Percentiles rank a stretch among this genome's conserved stretches.
phyloP scores from a whole-genome alignment of 1,284 basidiomycete species.

The Ganoderma resinaceum region DNA sequence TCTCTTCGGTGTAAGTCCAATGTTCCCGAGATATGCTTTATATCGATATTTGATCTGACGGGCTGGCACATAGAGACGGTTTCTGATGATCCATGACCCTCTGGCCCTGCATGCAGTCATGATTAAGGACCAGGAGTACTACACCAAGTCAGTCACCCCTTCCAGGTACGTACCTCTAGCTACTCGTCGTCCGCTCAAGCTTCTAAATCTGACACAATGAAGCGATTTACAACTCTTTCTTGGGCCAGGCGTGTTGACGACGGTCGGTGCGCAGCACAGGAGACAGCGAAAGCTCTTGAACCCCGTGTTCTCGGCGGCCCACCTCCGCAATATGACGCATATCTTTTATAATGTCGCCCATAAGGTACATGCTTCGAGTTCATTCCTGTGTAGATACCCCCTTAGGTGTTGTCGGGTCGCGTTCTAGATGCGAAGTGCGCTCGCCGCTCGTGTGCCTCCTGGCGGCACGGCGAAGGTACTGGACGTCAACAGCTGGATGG shows the following conservation, averaged over 20 bases:
- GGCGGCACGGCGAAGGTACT: slow-evolving; percentile 28
- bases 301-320: slow-evolving; percentile 26
- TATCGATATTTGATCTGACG: not conserved
- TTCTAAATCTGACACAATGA: not conserved
- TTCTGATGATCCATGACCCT: slow-evolving; percentile 35
- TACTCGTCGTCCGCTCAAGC: too few species aligned
- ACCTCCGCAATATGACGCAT: slow-evolving; percentile 25
- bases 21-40: too few species aligned
- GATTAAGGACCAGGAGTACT: slow-evolving; percentile 43
- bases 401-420: too few species aligned
- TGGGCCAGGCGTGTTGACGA: slow-evolving; percentile 20
- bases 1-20: not conserved
- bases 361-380: not conserved
- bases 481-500: slow-evolving; percentile 43
- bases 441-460: slow-evolving; percentile 18
- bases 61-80: not conserved
- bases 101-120: slow-evolving; percentile 47
- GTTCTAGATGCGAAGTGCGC: slow-evolving; percentile 30
- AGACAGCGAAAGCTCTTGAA: slow-evolving; percentile 28
- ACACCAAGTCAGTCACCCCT: slow-evolving; percentile 10
- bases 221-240: slow-evolving; percentile 19
- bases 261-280: slow-evolving; percentile 19
- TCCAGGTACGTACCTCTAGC: slow-evolving; percentile 6
- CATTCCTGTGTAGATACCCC: not conserved
- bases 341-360: slow-evolving; percentile 22